Percentiles rank a stretch among this genome's conserved stretches.
These are phyloP conservation scores for Ophiostoma fasciatum DNA, from an alignment of 2,329 filamentous ascomycete species.

Conservation along the genomic window DNA sequence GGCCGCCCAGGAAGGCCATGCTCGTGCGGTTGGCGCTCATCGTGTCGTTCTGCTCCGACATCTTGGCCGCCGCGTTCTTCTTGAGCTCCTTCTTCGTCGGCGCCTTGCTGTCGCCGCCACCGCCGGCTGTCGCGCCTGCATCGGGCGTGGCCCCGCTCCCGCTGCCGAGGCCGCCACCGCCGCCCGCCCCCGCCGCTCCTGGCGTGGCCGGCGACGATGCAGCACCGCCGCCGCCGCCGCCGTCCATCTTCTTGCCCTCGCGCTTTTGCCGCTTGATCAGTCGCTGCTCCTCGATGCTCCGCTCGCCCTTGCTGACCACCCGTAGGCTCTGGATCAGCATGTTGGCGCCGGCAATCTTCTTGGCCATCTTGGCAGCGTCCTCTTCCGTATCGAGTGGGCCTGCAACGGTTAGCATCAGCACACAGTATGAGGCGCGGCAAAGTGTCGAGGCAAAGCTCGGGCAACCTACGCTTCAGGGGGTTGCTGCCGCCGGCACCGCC, in stretches of 20 bases:
- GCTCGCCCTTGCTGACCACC: constrained; percentile 49
- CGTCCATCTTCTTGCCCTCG: constrained; percentile 37
- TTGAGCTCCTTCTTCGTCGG: constrained; percentile 77
- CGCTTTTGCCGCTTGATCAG: constrained; percentile 52
- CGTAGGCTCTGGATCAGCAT: constrained; percentile 35
- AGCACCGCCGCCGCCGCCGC: too few relatives aligned
- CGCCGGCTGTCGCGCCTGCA: too few relatives aligned
- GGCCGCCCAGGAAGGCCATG: constrained; percentile 47
- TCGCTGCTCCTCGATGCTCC: constrained; percentile 57
- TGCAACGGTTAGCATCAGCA: too few relatives aligned
- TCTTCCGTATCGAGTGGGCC: constrained; percentile 28
- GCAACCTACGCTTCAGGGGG: constrained; percentile 45
- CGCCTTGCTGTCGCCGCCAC: constrained; percentile 34
- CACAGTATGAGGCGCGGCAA: too few relatives aligned
- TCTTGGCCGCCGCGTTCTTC: constrained; percentile 61
- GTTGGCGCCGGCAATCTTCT: constrained; percentile 32
- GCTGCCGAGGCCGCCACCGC: too few relatives aligned
- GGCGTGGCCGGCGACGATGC: too few relatives aligned
- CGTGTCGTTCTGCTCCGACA: constrained; percentile 64
- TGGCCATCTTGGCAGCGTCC: constrained; percentile 16
- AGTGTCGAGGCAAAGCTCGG: neutral
- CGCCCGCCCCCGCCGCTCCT: constrained; percentile 41
- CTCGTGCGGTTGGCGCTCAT: constrained; percentile 72
- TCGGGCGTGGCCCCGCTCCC: too few relatives aligned
- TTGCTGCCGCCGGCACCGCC: too few relatives aligned